Base-by-base conservation (phyloP, 495 filamentous ascomycete genomes). In the Penicillium cataractarum region DNA sequence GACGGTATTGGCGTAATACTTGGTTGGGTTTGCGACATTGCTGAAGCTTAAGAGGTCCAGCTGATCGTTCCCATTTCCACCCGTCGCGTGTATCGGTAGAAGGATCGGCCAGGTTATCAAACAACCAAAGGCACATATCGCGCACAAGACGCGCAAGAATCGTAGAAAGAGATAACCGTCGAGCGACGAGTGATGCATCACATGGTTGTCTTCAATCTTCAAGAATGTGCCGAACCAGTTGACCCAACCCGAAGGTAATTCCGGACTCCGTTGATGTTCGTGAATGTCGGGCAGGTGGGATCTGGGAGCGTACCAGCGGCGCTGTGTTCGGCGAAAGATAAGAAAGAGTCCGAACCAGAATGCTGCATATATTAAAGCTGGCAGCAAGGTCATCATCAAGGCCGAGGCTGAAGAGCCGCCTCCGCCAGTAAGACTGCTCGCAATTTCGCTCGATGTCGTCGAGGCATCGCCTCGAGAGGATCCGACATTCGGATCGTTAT, bases 91-190 rank as follows among this genome's bases (percentile, higher is more conserved):
- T 64, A 96, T 79, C 3, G 92, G 92, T 67, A 97, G 87, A 42
- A 96, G 74, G 27, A 95, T 79, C 0, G 92, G 90, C 89, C 90
- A 95, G 44, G 88, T 90, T 61, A 97, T 84, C 61, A 85, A 80
- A 67, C 86, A 89, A 22, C 92, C 92, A 17, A 88, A 84, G 50
- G 93, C 85, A 74, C 86, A 91, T 33, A 92, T 85, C 46, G 83
- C 78, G 42, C 89, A 83, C n/a, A 87, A 75, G 55, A 91, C 87
- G 58, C 87, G 82, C 61, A 97, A 74, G 68, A 90, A 95, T 26
- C 92, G 87, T 39, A 96, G 80, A 74, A 90, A 96, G 37, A 96
- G 85, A 73, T 92, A 95, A 19, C 90, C 88, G 74, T 97, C 92
- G 3, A 92, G 74, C 0, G 89, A 90, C 42, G 85, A 83, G 63